Evolutionary conservation across 768 basidiomycete species (phyloP).

Genomic region (Pleurotus salmoneostramineus): DNA sequence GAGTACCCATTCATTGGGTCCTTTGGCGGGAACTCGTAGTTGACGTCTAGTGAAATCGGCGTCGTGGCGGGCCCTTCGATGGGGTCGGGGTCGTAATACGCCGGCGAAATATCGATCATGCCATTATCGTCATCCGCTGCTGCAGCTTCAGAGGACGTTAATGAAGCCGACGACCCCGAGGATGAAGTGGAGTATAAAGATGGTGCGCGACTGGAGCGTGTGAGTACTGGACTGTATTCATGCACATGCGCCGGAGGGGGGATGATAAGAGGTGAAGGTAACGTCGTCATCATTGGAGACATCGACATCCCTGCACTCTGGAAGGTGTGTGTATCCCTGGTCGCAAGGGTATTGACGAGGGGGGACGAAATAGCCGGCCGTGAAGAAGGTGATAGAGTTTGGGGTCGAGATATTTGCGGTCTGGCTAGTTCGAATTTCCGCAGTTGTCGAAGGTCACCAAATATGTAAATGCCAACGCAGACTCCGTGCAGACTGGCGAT

Average conservation of each 20-base stretch:
- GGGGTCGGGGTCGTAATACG: constrained; percentile 19
- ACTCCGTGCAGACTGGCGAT: constrained; percentile 60
- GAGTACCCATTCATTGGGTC: too few relatives aligned
- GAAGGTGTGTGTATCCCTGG: too few relatives aligned
- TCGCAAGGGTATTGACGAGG: constrained; percentile 1
- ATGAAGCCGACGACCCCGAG: constrained; percentile 20
- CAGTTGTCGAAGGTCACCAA: constrained; percentile 76
- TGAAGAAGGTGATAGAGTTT: constrained; percentile 24
- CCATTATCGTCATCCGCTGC: constrained; percentile 10
- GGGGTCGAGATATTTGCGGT: constrained; percentile 56
- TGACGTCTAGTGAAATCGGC: constrained; percentile 9
- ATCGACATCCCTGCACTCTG: too few relatives aligned
- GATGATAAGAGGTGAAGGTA: constrained; percentile 18
- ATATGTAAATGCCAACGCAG: constrained; percentile 75
- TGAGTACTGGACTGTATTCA: constrained; percentile 13
- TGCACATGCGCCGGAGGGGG: constrained; percentile 25
- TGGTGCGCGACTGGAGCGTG: constrained; percentile 17
- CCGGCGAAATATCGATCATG: constrained; percentile 20
- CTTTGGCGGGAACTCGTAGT: constrained; percentile 13
- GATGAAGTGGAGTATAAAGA: constrained; percentile 14
- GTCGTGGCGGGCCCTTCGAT: constrained; percentile 22
- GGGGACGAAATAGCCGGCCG: constrained; percentile 17
- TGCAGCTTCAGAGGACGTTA: constrained; percentile 16
- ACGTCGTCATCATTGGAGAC: too few relatives aligned
- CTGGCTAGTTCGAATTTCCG: constrained; percentile 75